phyloP scores from a whole-genome alignment of 371 early-diverging fungal genomes.

The Mucor plumbeus region DNA sequence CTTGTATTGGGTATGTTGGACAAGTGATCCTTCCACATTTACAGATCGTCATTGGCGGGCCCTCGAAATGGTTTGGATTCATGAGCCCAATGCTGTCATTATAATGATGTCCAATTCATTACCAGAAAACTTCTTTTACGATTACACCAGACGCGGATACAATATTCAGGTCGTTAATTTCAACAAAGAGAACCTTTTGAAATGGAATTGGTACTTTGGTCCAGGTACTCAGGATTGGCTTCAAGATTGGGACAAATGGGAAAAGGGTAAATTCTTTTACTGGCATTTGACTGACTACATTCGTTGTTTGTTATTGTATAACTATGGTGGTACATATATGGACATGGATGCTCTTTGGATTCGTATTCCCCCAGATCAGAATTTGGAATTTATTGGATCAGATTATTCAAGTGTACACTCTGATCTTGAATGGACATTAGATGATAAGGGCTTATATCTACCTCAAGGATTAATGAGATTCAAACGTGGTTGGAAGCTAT shows the following conservation, averaged over 20 bases:
- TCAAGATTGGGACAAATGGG: conserved; percentile 63
- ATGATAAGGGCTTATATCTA: conserved; percentile 64
- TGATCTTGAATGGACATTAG: conserved; percentile 66
- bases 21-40: conserved; percentile 64
- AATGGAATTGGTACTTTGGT: conserved; percentile 69
- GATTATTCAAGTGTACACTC: conserved; percentile 55
- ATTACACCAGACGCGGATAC: conserved; percentile 62
- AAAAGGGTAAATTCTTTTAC: conserved; percentile 58
- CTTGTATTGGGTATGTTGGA: conserved; percentile 73
- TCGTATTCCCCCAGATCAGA: conserved; percentile 58
- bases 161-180: conserved; percentile 65
- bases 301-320: conserved; percentile 60
- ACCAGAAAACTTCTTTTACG: conserved; percentile 57
- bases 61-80: conserved; percentile 68
- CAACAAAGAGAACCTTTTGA: conserved; percentile 59
- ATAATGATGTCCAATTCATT: conserved; percentile 67
- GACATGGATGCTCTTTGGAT: conserved; percentile 76
- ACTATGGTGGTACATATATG: conserved; percentile 75
- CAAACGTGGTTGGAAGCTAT: conserved; percentile 64
- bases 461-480: conserved; percentile 71
- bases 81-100: conserved; percentile 64
- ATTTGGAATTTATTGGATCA: conserved; percentile 67
- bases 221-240: conserved; percentile 68
- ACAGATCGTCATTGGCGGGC: conserved; percentile 69
- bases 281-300: conserved; percentile 70